These are phyloP conservation scores for Epichloe hybrida DNA, from an alignment of 2,329 filamentous ascomycete species.

Conservation along the genomic window DNA sequence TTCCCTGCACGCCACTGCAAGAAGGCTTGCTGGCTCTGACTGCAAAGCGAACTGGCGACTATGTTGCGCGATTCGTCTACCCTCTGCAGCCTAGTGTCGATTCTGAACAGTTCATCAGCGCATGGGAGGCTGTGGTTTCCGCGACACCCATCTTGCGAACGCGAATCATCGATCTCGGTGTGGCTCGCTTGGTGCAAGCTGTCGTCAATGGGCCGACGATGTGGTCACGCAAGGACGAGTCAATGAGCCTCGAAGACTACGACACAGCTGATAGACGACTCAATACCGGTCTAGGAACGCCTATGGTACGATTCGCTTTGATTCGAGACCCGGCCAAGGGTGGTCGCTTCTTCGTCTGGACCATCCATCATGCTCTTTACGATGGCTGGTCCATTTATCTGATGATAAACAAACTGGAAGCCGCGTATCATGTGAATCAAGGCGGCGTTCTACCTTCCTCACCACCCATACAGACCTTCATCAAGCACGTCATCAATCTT, in stretches of 20 bases:
- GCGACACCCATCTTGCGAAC: slow-evolving; percentile 27
- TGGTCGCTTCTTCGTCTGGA: slow-evolving; percentile 17
- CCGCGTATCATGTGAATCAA: slow-evolving; percentile 19
- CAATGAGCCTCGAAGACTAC: slow-evolving; percentile 11
- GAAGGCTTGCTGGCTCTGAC: slow-evolving; percentile 36
- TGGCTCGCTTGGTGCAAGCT: slow-evolving; percentile 19
- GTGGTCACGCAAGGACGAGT: background rate
- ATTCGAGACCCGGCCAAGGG: background rate
- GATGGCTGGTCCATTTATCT: slow-evolving; percentile 39
- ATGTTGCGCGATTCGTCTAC: slow-evolving; percentile 32
- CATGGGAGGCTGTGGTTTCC: slow-evolving; percentile 23
- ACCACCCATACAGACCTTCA: slow-evolving; percentile 1
- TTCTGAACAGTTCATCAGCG: slow-evolving; percentile 19
- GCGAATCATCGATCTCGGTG: slow-evolving; percentile 25
- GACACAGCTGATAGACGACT: slow-evolving; percentile 27
- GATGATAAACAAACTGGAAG: slow-evolving; percentile 28
- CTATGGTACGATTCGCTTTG: slow-evolving; percentile 6
- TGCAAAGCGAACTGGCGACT: slow-evolving; percentile 26
- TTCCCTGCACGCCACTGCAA: slow-evolving; percentile 36
- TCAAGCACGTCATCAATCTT: background rate
- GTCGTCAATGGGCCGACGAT: slow-evolving; percentile 19
- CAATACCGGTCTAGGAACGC: slow-evolving; percentile 22
- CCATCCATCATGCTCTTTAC: slow-evolving; percentile 38
- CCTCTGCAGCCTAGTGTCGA: slow-evolving; percentile 17
- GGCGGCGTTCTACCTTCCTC: background rate